Conservation (phyloP, 2,329 filamentous ascomycete genomes). For the Tolypocladium ovalisporum region DNA sequence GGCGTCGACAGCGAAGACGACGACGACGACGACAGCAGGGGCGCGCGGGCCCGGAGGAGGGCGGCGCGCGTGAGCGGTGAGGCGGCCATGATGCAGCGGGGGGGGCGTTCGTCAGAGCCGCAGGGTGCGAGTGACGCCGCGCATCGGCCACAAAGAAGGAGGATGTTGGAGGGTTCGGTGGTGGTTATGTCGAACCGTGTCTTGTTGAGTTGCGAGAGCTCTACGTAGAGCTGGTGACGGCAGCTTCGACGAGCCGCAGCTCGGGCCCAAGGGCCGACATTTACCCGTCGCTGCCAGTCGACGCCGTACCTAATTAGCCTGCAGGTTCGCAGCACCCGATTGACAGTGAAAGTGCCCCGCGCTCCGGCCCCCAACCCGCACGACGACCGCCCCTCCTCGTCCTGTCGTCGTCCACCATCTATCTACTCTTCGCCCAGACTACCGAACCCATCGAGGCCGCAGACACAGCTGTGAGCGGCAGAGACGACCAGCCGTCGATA, state of each 20-base stretch:
- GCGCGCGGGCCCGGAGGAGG: constrained; percentile 2
- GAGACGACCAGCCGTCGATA: neutral
- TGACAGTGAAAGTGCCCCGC: constrained; percentile 9
- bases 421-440: neutral
- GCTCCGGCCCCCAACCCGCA: neutral
- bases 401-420: neutral
- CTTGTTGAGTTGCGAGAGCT: neutral
- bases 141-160: constrained; percentile 2
- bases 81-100: constrained; percentile 13
- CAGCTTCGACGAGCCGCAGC: neutral
- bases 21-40: constrained; percentile 5
- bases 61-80: constrained; percentile 13
- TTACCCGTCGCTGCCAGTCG: neutral
- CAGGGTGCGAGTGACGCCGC: constrained; percentile 3
- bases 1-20: constrained; percentile 6
- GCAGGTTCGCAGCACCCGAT: neutral
- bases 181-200: neutral
- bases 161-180: neutral
- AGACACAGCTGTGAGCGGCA: neutral
- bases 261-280: neutral
- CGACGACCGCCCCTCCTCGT: neutral
- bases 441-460: neutral
- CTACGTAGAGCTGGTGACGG: neutral
- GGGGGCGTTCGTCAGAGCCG: constrained; percentile 5
- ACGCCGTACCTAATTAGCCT: too few relatives aligned